phyloP scores from a whole-genome alignment of 257 asterid species.

The Rehmannia glutinosa region DNA sequence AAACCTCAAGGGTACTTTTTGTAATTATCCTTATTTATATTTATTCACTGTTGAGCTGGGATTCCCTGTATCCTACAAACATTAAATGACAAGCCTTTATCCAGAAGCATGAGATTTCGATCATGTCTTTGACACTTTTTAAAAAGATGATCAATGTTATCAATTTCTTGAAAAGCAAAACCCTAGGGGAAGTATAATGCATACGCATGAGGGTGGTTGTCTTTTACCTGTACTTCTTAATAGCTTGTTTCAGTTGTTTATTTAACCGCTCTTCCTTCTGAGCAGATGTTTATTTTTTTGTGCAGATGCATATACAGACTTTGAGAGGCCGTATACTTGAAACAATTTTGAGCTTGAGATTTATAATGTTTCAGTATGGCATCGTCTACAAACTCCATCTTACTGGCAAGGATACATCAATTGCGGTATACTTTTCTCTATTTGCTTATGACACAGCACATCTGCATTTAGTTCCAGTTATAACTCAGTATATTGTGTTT shows the following conservation, averaged over 20 bases:
- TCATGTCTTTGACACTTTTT: neutral
- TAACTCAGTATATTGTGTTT: neutral
- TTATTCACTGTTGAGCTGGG: neutral
- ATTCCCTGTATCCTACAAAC: neutral
- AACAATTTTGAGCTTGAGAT: constrained; percentile 90
- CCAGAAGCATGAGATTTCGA: neutral
- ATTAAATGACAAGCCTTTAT: neutral
- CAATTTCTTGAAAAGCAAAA: neutral
- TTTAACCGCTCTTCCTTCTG: neutral
- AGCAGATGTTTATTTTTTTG: constrained; percentile 2
- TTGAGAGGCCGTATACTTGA: constrained; percentile 94
- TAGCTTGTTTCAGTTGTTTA: neutral
- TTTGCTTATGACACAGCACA: neutral
- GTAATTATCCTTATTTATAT: neutral
- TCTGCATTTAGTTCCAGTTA: neutral
- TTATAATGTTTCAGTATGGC: constrained; percentile 89
- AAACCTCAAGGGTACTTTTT: too few species aligned
- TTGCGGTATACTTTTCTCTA: constrained; percentile 62
- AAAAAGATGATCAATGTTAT: neutral
- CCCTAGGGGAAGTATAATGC: neutral
- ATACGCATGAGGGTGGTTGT: neutral
- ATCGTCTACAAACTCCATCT: constrained; percentile 88
- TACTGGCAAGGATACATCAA: constrained; percentile 68
- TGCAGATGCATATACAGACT: constrained; percentile 93
- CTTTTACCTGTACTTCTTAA: neutral